A percentile compares a stretch with the other conserved stretches of the same genome.
Evolutionary conservation across 805 yeast species (phyloP).

Genomic region (Candida taoyuanica): DNA sequence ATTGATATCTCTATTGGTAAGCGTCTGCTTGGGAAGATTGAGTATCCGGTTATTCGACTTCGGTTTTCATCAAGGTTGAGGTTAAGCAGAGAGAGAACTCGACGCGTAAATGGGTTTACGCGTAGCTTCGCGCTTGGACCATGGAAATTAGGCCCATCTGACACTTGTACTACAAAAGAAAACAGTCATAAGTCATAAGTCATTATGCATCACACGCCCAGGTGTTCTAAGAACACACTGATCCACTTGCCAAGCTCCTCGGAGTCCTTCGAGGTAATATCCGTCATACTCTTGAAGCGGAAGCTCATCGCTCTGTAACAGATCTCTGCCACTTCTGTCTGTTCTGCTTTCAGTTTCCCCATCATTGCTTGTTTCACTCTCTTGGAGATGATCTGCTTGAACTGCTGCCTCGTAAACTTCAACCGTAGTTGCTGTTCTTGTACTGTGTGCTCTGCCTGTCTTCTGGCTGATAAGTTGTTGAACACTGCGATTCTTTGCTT

Average conservation of each 20-base stretch:
- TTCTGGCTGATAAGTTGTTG: conserved; percentile 16
- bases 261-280: conserved; percentile 6
- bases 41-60: no score
- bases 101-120: no score
- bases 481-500: conserved; percentile 15
- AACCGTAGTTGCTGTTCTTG: conserved; percentile 19
- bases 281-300: conserved; percentile 15
- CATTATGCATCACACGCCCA: conserved; percentile 4
- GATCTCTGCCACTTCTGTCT: conserved; percentile 24
- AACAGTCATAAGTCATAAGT: background rate
- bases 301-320: conserved; percentile 23
- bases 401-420: conserved; percentile 15
- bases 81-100: no score
- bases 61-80: no score
- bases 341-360: conserved; percentile 11
- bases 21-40: no score
- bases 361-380: conserved; percentile 17
- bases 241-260: conserved; percentile 22
- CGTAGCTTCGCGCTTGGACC: no score
- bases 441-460: conserved; percentile 16
- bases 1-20: no score
- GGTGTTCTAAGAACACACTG: conserved; percentile 10
- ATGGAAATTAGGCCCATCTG: no score
- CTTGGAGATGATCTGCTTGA: conserved; percentile 15
- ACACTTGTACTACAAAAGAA: no score